Evolutionary conservation across 1,284 basidiomycete genomes (phyloP), one percentile per base, ranked within the genome.

Genomic region (Sporisorium sorghi): DNA sequence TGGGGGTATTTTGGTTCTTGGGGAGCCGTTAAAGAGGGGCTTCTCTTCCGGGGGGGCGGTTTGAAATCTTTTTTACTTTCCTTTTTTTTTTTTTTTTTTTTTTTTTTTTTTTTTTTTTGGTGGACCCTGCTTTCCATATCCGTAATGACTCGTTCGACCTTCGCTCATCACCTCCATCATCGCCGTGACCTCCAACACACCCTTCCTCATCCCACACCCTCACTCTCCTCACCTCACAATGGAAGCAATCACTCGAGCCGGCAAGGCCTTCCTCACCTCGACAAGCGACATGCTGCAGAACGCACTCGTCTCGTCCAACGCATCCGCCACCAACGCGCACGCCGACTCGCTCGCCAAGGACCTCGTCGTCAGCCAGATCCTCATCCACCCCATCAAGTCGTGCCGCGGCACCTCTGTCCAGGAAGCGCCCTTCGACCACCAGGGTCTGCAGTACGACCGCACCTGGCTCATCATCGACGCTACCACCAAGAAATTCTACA

Each of bases 391-490:
- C 19, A 82, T 82, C 74, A 82, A 82, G 42, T 77, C 75, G 14
- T 82, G 80, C 62, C 52, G 59, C n/a, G 78, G 78, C 32, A 77
- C 75, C 21, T 72, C 70, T 14, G 80, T 82, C 15, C 53, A 68
- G 17, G 51, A 69, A 37, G 69, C 76, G 1, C 43, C 54, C 17
- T 79, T 72, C 54, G 73, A 78, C 43, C 66, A 75, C 12, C 58
- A 66, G 24, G 79, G 79, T 12, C 55, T 81, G 40, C 57, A 69
- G 28, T 81, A 76, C 55, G 80, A 82, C 49, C 72, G 80, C 17
- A 75, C 80, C 14, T 82, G 79, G 75, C 73, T 82, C 70, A 78
- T 82, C 68, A 78, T 80, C 64, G 77, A 78, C 48, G 64, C 76
- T 1, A 40, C 67, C 21, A 70, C 72, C 2, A 63, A 64, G 14